Evolutionary conservation across 345 rosid species (phyloP).

Genomic region (Reutealis trisperma): DNA sequence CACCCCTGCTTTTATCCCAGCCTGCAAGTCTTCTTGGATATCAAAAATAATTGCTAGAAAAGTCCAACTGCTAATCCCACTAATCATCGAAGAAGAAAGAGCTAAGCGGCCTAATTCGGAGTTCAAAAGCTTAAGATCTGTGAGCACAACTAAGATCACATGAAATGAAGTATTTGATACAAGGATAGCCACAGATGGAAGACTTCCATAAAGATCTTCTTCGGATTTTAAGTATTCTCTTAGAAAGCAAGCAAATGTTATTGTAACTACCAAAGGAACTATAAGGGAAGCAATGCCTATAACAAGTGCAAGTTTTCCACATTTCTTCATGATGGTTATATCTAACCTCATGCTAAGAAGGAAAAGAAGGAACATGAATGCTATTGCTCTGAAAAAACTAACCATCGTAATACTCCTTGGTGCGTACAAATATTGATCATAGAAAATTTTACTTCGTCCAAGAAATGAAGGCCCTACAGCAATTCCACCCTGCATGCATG

Average conservation of each 20-base stretch:
- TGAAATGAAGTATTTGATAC: conserved; percentile 39
- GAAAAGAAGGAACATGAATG: conserved; percentile 35
- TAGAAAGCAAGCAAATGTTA: conserved; percentile 13
- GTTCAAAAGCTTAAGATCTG: conserved; percentile 46
- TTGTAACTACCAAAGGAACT: conserved; percentile 27
- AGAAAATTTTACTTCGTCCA: conserved; percentile 27
- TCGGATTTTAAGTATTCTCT: neutral
- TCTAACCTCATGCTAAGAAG: conserved; percentile 40
- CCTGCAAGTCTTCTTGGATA: neutral
- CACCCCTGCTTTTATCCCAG: neutral
- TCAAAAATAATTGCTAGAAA: neutral
- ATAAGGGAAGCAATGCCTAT: conserved; percentile 36
- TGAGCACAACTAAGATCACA: conserved; percentile 32
- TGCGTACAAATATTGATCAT: conserved; percentile 18
- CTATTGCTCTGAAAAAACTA: conserved; percentile 32
- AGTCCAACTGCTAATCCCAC: conserved; percentile 27
- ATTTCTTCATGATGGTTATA: conserved; percentile 31
- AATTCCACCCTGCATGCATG: conserved; percentile 41
- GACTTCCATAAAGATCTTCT: neutral
- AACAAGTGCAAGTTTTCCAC: conserved; percentile 38
- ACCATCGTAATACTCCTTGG: conserved; percentile 24
- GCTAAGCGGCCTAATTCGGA: conserved; percentile 54
- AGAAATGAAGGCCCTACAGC: conserved; percentile 41
- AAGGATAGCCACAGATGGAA: conserved; percentile 4
- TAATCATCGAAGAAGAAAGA: conserved; percentile 46